Evolutionary conservation across 192 early-diverging fungal species (phyloP).

Genomic region (Mortierella antarctica): DNA sequence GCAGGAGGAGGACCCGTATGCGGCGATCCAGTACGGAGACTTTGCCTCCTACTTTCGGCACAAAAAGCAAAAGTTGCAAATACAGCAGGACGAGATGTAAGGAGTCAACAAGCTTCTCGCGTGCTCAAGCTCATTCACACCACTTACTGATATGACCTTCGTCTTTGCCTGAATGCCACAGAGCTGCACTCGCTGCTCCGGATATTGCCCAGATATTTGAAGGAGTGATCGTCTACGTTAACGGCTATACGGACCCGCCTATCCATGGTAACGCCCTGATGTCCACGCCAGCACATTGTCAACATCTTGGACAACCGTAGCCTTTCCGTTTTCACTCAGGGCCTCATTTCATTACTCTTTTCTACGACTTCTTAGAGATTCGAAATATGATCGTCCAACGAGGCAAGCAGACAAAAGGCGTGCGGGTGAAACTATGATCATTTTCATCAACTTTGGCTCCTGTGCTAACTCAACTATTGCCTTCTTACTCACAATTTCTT

Average conservation of each 20-base stretch:
- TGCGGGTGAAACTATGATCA: constrained; percentile 23
- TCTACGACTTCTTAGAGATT: constrained; percentile 12
- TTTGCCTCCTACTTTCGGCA: constrained; percentile 60
- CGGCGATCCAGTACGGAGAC: constrained; percentile 59
- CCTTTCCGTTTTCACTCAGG: too few species aligned
- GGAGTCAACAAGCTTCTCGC: not conserved
- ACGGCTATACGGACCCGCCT: constrained; percentile 75
- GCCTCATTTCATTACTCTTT: too few species aligned
- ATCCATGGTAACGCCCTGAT: constrained; percentile 27
- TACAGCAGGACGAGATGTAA: constrained; percentile 60
- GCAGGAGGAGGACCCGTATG: constrained; percentile 53
- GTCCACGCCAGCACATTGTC: not conserved
- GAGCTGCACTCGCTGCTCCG: constrained; percentile 25
- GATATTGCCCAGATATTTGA: constrained; percentile 52
- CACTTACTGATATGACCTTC: too few species aligned
- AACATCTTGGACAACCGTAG: too few species aligned
- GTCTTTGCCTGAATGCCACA: not conserved
- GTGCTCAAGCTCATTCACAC: too few species aligned
- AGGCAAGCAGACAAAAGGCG: constrained; percentile 62
- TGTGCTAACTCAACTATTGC: not conserved
- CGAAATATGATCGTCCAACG: constrained; percentile 64
- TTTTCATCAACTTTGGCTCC: not conserved
- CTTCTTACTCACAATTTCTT: too few species aligned
- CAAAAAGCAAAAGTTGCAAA: constrained; percentile 61
- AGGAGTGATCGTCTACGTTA: constrained; percentile 66